Conservation (phyloP, 2,329 filamentous ascomycete genomes). For the Penicillium thymicola region DNA sequence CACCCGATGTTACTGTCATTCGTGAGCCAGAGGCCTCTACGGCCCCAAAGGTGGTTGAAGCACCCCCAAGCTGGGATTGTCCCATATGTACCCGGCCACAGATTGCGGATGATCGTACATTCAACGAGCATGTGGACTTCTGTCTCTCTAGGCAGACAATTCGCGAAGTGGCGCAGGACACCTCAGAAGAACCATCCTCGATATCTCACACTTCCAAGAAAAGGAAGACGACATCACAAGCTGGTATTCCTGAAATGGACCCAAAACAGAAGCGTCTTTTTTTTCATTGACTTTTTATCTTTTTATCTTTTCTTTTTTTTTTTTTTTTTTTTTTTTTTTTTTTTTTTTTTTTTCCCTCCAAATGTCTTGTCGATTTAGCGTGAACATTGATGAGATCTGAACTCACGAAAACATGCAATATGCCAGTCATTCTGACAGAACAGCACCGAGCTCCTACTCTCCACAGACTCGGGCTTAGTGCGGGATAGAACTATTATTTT, state of each 20-base stretch:
- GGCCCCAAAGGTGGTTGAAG: constrained; percentile 3
- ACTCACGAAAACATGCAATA: background rate
- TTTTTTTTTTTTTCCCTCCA: too few species aligned
- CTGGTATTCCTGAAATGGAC: constrained; percentile 16
- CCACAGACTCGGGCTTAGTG: background rate
- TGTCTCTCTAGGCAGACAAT: constrained; percentile 87
- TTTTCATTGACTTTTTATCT: constrained; percentile 29
- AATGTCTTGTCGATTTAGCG: background rate
- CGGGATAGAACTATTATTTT: background rate
- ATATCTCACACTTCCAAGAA: constrained; percentile 19
- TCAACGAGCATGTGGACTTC: constrained; percentile 90
- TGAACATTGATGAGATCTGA: background rate
- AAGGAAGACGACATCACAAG: constrained; percentile 34
- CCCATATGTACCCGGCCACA: constrained; percentile 83
- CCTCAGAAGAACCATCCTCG: constrained; percentile 19
- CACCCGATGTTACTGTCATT: constrained; percentile 10
- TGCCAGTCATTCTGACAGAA: too few species aligned
- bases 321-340: too few species aligned
- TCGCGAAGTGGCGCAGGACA: constrained; percentile 69
- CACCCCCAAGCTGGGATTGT: constrained; percentile 70
- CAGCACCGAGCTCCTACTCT: background rate
- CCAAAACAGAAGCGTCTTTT: constrained; percentile 36
- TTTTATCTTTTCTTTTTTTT: too few species aligned
- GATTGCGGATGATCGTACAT: constrained; percentile 66
- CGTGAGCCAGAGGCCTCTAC: constrained; percentile 22